These are phyloP conservation scores for Corylus avellana DNA, from an alignment of 306 rosid genomes.

Conservation along the genomic window DNA sequence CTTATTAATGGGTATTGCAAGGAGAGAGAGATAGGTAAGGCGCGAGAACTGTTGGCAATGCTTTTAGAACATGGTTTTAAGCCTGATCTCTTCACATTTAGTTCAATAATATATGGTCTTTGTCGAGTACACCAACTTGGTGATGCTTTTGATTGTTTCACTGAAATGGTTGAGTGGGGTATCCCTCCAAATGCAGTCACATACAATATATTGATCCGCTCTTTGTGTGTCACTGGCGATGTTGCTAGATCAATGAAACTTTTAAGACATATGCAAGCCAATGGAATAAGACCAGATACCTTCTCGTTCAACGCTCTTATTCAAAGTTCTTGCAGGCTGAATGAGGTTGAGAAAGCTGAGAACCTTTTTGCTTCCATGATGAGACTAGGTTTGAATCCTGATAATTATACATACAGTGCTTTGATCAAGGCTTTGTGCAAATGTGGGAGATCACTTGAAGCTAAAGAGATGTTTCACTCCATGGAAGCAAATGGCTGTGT, in stretches of 20 bases:
- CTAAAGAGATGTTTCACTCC: constrained; percentile 63
- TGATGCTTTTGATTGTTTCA: constrained; percentile 73
- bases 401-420: constrained; percentile 59
- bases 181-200: constrained; percentile 61
- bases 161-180: constrained; percentile 82
- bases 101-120: constrained; percentile 76
- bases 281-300: constrained; percentile 68
- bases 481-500: constrained; percentile 63
- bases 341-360: constrained; percentile 66
- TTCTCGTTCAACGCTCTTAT: constrained; percentile 71
- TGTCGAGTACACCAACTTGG: constrained; percentile 54
- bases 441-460: constrained; percentile 62
- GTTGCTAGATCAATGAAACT: constrained; percentile 52
- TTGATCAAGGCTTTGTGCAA: constrained; percentile 57
- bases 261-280: constrained; percentile 60
- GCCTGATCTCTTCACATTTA: constrained; percentile 79
- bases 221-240: constrained; percentile 63
- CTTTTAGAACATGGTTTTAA: constrained; percentile 57
- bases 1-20: constrained; percentile 74
- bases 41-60: constrained; percentile 58
- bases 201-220: constrained; percentile 75
- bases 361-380: constrained; percentile 57
- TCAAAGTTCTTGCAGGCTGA: constrained; percentile 54
- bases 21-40: constrained; percentile 50
- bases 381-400: constrained; percentile 62